Percentiles rank a stretch among this genome's conserved stretches.
Evolutionary conservation across 495 filamentous ascomycete species (phyloP).

Genomic region (Xylaria scruposa): DNA sequence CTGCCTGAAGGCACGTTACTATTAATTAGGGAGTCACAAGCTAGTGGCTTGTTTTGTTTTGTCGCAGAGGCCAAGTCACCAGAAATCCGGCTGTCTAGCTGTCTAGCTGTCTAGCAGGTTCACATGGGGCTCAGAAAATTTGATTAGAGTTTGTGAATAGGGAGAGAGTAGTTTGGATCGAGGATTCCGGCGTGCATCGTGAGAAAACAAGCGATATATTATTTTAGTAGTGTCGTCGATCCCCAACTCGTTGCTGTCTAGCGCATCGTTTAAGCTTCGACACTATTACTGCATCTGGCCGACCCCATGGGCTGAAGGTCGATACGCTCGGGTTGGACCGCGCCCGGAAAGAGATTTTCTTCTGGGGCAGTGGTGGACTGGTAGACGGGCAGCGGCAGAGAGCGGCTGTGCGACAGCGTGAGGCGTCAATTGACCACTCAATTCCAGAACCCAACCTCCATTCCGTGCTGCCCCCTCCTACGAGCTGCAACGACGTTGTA

Average conservation of each 20-base stretch:
- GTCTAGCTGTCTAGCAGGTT: not conserved
- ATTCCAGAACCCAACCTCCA: conserved; percentile 7
- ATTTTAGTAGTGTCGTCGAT: conserved; percentile 13
- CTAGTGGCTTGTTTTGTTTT: conserved; percentile 8
- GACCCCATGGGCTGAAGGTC: conserved; percentile 19
- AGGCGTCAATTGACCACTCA: conserved; percentile 23
- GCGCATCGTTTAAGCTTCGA: conserved; percentile 15
- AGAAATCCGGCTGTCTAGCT: no score
- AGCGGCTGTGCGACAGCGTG: conserved; percentile 9
- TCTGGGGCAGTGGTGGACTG: not conserved
- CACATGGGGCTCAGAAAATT: not conserved
- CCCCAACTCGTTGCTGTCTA: not conserved
- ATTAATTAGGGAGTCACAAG: conserved; percentile 14
- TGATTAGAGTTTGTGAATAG: not conserved
- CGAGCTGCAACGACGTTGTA: conserved; percentile 13
- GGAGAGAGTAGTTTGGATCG: conserved; percentile 6
- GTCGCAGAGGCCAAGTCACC: conserved; percentile 1
- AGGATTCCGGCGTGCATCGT: conserved; percentile 16
- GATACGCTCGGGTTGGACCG: conserved; percentile 19
- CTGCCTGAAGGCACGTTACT: not conserved
- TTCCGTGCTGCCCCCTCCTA: not conserved
- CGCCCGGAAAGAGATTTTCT: conserved; percentile 22
- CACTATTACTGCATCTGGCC: not conserved
- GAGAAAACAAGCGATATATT: not conserved
- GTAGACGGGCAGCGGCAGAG: conserved; percentile 10